A percentile compares a stretch with the other conserved stretches of the same genome.
Evolutionary conservation across 495 filamentous ascomycete species (phyloP).

Genomic region (Aspergillus biplanus): DNA sequence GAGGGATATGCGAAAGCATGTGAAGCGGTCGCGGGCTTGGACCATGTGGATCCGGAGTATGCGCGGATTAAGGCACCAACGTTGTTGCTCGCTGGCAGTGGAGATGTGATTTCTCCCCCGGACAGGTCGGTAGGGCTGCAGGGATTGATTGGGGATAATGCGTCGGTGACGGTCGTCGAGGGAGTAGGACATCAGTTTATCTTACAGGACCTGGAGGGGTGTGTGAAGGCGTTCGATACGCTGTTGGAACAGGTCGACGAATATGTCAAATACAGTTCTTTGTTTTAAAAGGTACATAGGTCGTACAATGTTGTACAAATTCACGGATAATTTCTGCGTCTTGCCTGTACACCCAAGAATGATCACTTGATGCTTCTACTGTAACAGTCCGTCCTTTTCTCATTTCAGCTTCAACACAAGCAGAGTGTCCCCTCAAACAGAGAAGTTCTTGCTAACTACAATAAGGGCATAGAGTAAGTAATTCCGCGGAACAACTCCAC

Average conservation of each 20-base stretch:
- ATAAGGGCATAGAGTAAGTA: no score
- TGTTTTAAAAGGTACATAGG: background rate
- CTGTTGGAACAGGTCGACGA: background rate
- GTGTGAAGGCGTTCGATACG: background rate
- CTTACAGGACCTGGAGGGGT: slow-evolving; percentile 13
- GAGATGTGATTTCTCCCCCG: slow-evolving; percentile 16
- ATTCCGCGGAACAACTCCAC: no score
- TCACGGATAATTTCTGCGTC: background rate
- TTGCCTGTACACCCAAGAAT: no score
- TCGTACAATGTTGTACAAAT: no score
- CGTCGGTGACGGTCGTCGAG: slow-evolving; percentile 6
- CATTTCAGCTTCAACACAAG: no score
- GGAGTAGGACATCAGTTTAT: slow-evolving; percentile 15
- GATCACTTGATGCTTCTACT: no score
- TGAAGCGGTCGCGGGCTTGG: slow-evolving; percentile 7
- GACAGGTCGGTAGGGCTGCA: slow-evolving; percentile 3
- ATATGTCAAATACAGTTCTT: background rate
- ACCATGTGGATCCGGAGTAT: slow-evolving; percentile 13
- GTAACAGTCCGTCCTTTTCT: no score
- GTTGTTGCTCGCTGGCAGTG: slow-evolving; percentile 3
- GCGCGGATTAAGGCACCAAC: slow-evolving; percentile 7
- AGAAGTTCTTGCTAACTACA: no score
- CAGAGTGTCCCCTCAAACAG: no score
- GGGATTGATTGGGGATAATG: slow-evolving; percentile 14
- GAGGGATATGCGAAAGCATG: slow-evolving; percentile 10